A percentile compares a stretch with the other conserved stretches of the same genome.
Conservation (phyloP, 1,139 yeast species). For the Pichia sp. region DNA sequence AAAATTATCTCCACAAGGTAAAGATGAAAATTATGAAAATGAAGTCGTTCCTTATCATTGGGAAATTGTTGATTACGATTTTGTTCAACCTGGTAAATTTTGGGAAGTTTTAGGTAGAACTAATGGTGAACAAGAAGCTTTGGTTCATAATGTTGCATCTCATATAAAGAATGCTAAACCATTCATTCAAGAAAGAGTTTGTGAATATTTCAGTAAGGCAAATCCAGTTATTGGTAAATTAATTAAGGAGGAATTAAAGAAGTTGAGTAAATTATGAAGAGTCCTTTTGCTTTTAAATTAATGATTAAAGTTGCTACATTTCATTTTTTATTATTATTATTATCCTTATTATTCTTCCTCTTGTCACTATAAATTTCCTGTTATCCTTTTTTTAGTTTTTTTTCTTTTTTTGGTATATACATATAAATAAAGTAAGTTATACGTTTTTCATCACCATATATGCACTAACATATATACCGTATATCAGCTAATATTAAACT, state of each 20-base stretch:
- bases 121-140: slow-evolving; percentile 73
- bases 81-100: slow-evolving; percentile 56
- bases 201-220: slow-evolving; percentile 72
- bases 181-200: slow-evolving; percentile 72
- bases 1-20: slow-evolving; percentile 34
- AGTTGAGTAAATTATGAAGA: slow-evolving; percentile 15
- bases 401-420: not conserved
- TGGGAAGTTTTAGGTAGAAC: slow-evolving; percentile 73
- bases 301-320: too few relatives aligned
- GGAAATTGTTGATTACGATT: slow-evolving; percentile 59
- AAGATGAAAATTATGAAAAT: slow-evolving; percentile 83
- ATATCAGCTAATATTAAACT: too few relatives aligned
- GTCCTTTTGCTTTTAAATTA: too few relatives aligned
- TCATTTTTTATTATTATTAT: too few relatives aligned
- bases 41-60: slow-evolving; percentile 88
- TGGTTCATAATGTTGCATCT: slow-evolving; percentile 77
- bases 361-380: too few relatives aligned
- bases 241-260: slow-evolving; percentile 50
- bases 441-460: too few relatives aligned
- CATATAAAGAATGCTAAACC: slow-evolving; percentile 70
- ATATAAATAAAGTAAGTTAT: too few relatives aligned
- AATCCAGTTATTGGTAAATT: slow-evolving; percentile 55
- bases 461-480: too few relatives aligned
- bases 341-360: too few relatives aligned
- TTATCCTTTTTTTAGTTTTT: not conserved